These are phyloP conservation scores for Noccaea caerulescens DNA, from an alignment of 345 rosid species.

Conservation along the genomic window DNA sequence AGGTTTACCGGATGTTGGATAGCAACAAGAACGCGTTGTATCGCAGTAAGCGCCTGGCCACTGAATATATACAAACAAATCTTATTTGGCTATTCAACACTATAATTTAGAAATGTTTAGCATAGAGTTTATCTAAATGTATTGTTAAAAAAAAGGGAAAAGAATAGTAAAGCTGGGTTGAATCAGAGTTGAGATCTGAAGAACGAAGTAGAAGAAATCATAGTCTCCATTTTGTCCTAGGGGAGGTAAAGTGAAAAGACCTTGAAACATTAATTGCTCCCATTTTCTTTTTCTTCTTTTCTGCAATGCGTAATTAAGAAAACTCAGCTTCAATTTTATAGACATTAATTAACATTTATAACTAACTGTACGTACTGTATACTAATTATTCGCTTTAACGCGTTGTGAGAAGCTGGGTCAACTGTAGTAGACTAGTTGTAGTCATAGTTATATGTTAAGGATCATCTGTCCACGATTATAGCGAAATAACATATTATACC, in stretches of 20 bases:
- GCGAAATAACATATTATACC: neutral
- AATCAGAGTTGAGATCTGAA: slow-evolving; percentile 47
- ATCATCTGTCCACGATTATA: neutral
- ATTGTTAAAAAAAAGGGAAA: too few species aligned
- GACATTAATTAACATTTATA: neutral
- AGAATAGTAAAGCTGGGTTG: too few species aligned
- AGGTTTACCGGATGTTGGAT: too few species aligned
- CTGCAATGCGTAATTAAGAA: neutral
- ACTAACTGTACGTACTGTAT: neutral
- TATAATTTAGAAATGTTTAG: too few species aligned
- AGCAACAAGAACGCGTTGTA: too few species aligned
- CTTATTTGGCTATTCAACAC: too few species aligned
- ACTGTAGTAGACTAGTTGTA: neutral
- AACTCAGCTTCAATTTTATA: slow-evolving; percentile 12
- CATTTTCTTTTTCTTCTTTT: slow-evolving; percentile 7
- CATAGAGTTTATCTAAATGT: too few species aligned
- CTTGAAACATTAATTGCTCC: slow-evolving; percentile 43
- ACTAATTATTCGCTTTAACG: neutral
- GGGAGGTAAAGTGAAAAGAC: slow-evolving; percentile 48
- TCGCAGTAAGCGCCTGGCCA: too few species aligned
- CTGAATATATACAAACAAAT: too few species aligned
- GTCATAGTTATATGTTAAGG: neutral
- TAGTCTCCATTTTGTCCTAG: slow-evolving; percentile 49
- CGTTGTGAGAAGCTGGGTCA: slow-evolving; percentile 13
- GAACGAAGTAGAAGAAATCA: slow-evolving; percentile 88